These are phyloP conservation scores for Carex pumila DNA, from an alignment of 176 grass and related monocot genomes.

Conservation along the genomic window DNA sequence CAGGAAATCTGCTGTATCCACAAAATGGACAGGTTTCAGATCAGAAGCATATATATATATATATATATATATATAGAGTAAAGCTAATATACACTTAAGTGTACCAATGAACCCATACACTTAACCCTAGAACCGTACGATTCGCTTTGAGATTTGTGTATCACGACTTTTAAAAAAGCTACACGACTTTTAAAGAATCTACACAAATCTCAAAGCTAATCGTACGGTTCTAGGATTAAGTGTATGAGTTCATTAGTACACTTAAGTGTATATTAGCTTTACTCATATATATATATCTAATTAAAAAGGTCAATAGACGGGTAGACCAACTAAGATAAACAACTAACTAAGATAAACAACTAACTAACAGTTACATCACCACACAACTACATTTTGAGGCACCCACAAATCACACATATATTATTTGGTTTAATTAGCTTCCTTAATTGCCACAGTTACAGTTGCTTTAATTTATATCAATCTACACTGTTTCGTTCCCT, in stretches of 20 bases:
- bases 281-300: not conserved
- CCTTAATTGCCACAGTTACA: constrained; percentile 17
- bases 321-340: not conserved
- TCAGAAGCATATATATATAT: not conserved
- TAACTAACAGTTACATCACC: not conserved
- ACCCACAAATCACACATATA: not conserved
- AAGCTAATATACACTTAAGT: too few relatives aligned
- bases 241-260: too few relatives aligned
- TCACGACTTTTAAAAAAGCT: too few relatives aligned
- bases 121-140: too few relatives aligned
- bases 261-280: too few relatives aligned
- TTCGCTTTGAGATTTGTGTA: too few relatives aligned
- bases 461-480: constrained; percentile 1
- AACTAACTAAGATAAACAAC: not conserved
- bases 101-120: too few relatives aligned
- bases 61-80: too few relatives aligned
- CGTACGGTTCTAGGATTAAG: too few relatives aligned
- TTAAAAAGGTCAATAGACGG: not conserved
- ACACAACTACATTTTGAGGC: constrained; percentile 14
- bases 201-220: too few relatives aligned
- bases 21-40: not conserved
- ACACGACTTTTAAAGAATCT: too few relatives aligned
- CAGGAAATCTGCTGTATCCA: too few relatives aligned
- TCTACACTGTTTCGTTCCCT: not conserved
- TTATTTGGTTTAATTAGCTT: not conserved